These are phyloP conservation scores for Macrolepiota dolichaula DNA, from an alignment of 768 basidiomycete genomes.

Conservation along the genomic window DNA sequence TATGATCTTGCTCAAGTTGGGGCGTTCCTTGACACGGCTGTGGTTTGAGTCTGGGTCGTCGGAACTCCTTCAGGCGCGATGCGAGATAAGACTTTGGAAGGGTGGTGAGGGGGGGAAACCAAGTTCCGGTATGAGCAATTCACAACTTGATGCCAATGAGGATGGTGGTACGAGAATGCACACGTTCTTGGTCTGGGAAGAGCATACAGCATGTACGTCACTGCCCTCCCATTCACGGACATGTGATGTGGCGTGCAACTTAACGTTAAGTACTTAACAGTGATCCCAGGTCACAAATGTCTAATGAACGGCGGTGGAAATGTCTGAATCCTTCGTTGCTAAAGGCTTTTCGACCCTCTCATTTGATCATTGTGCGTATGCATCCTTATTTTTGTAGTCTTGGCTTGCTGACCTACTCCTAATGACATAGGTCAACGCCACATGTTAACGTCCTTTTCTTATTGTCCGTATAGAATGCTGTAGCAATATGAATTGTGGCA, in stretches of 20 bases:
- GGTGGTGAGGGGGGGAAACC: neutral
- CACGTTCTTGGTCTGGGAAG: neutral
- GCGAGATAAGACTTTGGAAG: neutral
- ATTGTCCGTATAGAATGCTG: neutral
- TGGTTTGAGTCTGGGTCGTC: neutral
- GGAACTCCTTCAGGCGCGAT: neutral
- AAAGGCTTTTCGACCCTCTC: neutral
- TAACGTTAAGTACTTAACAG: neutral
- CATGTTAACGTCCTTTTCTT: neutral
- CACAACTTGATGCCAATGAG: neutral
- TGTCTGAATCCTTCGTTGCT: neutral
- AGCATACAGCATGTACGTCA: neutral
- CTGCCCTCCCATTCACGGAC: neutral
- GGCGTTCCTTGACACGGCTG: neutral
- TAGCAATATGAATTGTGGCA: neutral
- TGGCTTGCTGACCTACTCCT: neutral
- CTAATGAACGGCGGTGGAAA: neutral
- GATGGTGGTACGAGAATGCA: neutral
- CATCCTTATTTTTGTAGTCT: neutral
- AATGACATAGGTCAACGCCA: neutral
- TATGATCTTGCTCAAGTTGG: neutral
- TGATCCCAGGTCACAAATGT: neutral
- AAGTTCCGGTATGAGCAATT: neutral
- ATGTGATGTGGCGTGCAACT: neutral
- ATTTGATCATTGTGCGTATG: constrained; percentile 1